These are phyloP conservation scores for Cryphonectria nitschkei DNA, from an alignment of 2,329 filamentous ascomycete genomes.

Conservation along the genomic window DNA sequence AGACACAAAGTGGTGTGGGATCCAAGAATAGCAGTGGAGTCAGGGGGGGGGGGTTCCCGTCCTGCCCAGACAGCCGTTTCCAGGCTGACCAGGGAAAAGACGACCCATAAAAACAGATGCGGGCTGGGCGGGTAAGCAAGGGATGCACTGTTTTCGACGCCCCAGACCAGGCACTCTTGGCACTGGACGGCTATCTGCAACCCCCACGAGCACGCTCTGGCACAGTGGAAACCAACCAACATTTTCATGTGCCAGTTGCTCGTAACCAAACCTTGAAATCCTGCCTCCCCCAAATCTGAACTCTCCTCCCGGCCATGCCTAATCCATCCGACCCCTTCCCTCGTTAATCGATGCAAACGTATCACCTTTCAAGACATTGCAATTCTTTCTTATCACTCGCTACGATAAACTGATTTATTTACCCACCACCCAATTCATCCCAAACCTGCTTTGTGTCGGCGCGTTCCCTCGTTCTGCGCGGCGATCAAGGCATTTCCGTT, in stretches of 20 bases:
- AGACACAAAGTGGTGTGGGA: background rate
- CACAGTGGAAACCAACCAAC: background rate
- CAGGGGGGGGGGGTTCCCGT: conserved; percentile 10
- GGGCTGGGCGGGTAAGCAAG: background rate
- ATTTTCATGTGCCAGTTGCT: conserved; percentile 5
- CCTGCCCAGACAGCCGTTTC: conserved; percentile 9
- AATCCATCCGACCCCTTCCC: conserved; percentile 2
- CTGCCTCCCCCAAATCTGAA: background rate
- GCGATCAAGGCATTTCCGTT: conserved; percentile 21
- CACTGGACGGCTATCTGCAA: background rate
- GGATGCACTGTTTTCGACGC: background rate
- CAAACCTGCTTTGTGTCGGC: conserved; percentile 1
- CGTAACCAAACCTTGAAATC: background rate
- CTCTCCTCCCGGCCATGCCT: conserved; percentile 1
- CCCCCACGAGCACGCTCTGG: background rate
- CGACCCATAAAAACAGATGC: background rate
- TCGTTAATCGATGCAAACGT: conserved; percentile 6
- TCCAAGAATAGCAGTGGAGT: background rate
- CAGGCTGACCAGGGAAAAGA: background rate
- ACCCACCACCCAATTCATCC: background rate
- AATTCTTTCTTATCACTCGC: conserved; percentile 23
- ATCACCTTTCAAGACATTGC: background rate
- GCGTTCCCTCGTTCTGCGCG: conserved; percentile 22
- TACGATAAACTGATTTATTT: background rate
- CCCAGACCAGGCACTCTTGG: background rate